Base-by-base conservation (phyloP, 2,329 filamentous ascomycete genomes). In the Coniochaeta sp. region DNA sequence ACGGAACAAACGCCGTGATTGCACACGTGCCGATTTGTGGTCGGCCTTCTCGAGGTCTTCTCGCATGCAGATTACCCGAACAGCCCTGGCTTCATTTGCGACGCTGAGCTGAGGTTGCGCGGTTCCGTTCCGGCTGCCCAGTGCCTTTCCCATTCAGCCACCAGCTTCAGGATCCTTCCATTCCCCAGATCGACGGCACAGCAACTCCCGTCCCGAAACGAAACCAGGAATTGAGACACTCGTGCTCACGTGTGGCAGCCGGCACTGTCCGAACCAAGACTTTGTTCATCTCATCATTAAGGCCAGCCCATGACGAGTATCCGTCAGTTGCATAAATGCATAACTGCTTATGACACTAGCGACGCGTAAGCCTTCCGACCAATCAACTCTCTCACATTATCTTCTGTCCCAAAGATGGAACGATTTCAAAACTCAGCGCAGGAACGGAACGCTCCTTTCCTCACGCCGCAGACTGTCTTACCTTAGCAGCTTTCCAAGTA, bases 131-230 rank as follows among this genome's bases (percentile, higher is more conserved):
- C n/a, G n/a, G n/a, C n/a, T n/a, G n/a, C n/a, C n/a, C n/a, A n/a
- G n/a, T n/a, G n/a, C n/a, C n/a, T n/a, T n/a, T n/a, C n/a, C n/a
- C n/a, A n/a, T n/a, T n/a, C n/a, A n/a, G n/a, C n/a, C n/a, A n/a
- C n/a, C n/a, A n/a, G n/a, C n/a, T n/a, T n/a, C n/a, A n/a, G n/a
- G n/a, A n/a, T n/a, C n/a, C n/a, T n/a, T n/a, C n/a, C n/a, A n/a
- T n/a, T 24, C 38, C 35, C 38, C 38, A 42, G 38, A 42, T 42
- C 38, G 38, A 42, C 38, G 22, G 38, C 38, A 42, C 38, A 42
- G 20, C 22, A 42, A 26, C 38, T 24, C 38, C 20, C 20, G 38
- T 22, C 38, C 20, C 12, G 22, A 42, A n/a, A 42, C 38, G 20
- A 24, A 42, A 42, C 38, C 38, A 24, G 38, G 38, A 42, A 26